Evolutionary conservation across 371 early-diverging fungal genomes (phyloP).

Genomic region (Haplosporangium sp.): DNA sequence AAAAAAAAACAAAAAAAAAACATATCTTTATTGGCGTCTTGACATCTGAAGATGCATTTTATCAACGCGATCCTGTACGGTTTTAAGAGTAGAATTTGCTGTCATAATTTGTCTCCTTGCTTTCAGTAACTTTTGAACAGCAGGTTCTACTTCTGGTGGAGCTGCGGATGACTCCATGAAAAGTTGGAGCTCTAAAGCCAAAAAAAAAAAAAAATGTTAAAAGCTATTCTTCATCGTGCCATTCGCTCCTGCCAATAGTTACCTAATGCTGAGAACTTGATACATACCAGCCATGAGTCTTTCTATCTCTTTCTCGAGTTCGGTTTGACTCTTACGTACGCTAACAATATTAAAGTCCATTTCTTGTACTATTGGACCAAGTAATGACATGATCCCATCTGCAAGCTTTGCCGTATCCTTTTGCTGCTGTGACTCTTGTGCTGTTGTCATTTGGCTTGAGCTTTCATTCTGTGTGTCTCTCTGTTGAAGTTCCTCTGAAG

Average conservation of each 20-base stretch:
- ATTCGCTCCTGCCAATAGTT: not conserved
- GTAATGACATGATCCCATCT: slow-evolving; percentile 59
- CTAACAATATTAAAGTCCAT: slow-evolving; percentile 66
- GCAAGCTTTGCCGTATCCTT: slow-evolving; percentile 36
- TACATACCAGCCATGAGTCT: slow-evolving; percentile 64
- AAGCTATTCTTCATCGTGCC: not conserved
- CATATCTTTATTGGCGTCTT: slow-evolving; percentile 14
- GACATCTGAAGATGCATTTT: slow-evolving; percentile 56
- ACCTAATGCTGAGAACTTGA: not conserved
- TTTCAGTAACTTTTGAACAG: slow-evolving; percentile 61
- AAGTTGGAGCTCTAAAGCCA: slow-evolving; percentile 59
- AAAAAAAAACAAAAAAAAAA: not conserved
- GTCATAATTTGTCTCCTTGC: slow-evolving; percentile 62
- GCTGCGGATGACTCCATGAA: slow-evolving; percentile 66
- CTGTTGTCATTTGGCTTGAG: not conserved
- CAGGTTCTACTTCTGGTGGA: slow-evolving; percentile 63
- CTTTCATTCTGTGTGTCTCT: not conserved
- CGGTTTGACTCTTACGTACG: slow-evolving; percentile 65
- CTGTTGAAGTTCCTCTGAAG: not conserved
- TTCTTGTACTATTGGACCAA: slow-evolving; percentile 64
- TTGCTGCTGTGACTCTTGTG: slow-evolving; percentile 12
- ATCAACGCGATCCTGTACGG: slow-evolving; percentile 63
- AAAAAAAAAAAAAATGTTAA: not conserved
- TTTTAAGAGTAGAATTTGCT: slow-evolving; percentile 60
- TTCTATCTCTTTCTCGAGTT: slow-evolving; percentile 70